These are phyloP conservation scores for Mortierella claussenii DNA, from an alignment of 192 early-diverging fungal species.

Conservation along the genomic window DNA sequence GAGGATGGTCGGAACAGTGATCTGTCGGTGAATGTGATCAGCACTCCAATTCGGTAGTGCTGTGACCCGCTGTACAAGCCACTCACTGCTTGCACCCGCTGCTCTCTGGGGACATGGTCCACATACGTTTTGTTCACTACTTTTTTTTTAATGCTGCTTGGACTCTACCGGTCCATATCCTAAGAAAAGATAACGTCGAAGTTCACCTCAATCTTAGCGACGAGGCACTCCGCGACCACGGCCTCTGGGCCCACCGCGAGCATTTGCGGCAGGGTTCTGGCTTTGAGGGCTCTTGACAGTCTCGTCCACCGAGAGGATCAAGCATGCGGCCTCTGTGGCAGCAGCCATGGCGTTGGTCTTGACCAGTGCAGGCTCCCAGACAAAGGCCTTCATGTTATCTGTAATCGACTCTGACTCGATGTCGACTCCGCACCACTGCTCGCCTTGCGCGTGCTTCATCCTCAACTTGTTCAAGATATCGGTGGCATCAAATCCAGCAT, in stretches of 20 bases:
- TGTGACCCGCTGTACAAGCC: no score
- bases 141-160: no score
- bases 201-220: no score
- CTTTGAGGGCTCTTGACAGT: constrained; percentile 93
- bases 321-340: constrained; percentile 94
- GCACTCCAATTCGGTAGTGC: no score
- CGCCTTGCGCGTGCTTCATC: constrained; percentile 86
- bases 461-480: constrained; percentile 97
- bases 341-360: constrained; percentile 96
- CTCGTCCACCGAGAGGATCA: constrained; percentile 97
- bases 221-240: constrained; percentile 76
- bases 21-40: background rate
- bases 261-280: constrained; percentile 76
- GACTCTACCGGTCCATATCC: no score
- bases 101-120: no score
- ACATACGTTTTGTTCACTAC: no score
- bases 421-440: constrained; percentile 93
- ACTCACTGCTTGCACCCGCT: no score
- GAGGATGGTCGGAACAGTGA: constrained; percentile 1
- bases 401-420: constrained; percentile 87
- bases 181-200: no score
- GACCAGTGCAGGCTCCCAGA: constrained; percentile 98
- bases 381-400: constrained; percentile 92
- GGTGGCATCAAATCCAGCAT: constrained; percentile 98
- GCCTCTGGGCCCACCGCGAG: constrained; percentile 63